Base-by-base conservation (phyloP, 164 flowering plant species). In the Buxus sempervirens region DNA sequence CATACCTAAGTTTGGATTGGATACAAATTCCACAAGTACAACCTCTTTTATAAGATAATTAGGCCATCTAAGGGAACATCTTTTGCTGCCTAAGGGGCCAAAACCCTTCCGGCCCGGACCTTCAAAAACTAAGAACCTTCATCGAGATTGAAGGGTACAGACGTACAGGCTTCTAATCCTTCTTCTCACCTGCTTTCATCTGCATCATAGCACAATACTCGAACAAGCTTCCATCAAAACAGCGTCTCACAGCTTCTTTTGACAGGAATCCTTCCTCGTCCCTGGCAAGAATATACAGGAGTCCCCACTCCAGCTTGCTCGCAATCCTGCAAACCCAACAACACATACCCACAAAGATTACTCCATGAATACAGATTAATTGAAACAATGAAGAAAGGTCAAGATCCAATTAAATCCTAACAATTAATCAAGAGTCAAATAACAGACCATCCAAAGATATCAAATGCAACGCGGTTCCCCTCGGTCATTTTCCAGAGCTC, bases 401-500 rank as follows among this genome's bases (percentile, higher is more conserved):
- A 63, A 63, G 36, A 63, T 2, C 18, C 13, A 36, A 14, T n/a
- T n/a, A n/a, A n/a, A n/a, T n/a, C n/a, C n/a, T n/a, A n/a, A n/a
- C n/a, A n/a, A n/a, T n/a, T n/a, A n/a, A n/a, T n/a, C n/a, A n/a
- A n/a, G 21, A 14, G 4, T 10, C 16, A 38, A 0, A 38, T 58
- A 49, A 73, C 72, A 4, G 23, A 89, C 97, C 97, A 85, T 65
- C 97, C 96, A 75, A 91, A 90, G 54, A 78, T 32, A 67, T 90
- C 93, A 36, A 78, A 81, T 0, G 88, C 77, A 2, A 49, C 71
- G 0, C 91, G 80, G 9, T 87, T 84, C 16, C 83, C 91, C 60
- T 87, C 83, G 0, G 97, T 91, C 95, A 89, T 83, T 57, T 70
- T 60, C 96, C 93, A 91, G 0, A 91, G 27, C 78, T 91, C 96